A percentile compares a stretch with the other conserved stretches of the same genome.
These are phyloP conservation scores for Nicotiana undulata DNA, from an alignment of 257 asterid species.

Conservation along the genomic window DNA sequence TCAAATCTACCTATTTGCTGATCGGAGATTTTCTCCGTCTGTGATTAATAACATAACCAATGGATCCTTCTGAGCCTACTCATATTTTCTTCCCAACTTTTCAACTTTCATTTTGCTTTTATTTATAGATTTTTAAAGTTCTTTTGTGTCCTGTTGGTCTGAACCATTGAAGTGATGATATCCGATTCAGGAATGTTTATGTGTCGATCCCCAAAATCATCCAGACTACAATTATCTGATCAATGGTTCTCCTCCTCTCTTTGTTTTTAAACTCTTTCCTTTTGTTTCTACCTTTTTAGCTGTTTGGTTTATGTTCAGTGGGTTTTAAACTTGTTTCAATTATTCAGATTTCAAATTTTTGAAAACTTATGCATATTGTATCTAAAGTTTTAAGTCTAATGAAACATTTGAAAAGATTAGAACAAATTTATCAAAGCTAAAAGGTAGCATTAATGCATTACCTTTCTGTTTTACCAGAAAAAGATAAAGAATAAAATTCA, in stretches of 20 bases:
- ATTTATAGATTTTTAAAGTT: neutral
- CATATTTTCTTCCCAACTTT: neutral
- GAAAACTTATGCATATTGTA: too few relatives aligned
- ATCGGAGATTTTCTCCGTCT: conserved; percentile 24
- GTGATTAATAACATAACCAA: conserved; percentile 63
- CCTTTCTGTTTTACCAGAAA: too few relatives aligned
- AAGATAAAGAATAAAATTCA: neutral
- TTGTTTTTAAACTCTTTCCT: neutral
- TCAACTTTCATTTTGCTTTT: neutral
- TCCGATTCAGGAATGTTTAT: conserved; percentile 22
- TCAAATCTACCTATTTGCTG: conserved; percentile 71
- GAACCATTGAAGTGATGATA: conserved; percentile 44
- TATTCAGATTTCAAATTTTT: too few relatives aligned
- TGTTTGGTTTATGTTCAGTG: neutral
- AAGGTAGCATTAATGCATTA: too few relatives aligned
- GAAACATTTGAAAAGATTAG: too few relatives aligned
- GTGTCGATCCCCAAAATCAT: conserved; percentile 42
- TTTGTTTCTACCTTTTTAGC: neutral
- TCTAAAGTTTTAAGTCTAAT: too few relatives aligned
- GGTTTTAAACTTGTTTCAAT: neutral
- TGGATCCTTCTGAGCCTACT: conserved; percentile 89
- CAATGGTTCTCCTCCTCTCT: conserved; percentile 18
- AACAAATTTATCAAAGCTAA: too few relatives aligned
- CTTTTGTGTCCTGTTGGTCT: neutral
- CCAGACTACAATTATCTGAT: conserved; percentile 92